Evolutionary conservation across 148 eudicot genomes (phyloP).

Genomic region (Rhododendron mucronatum): DNA sequence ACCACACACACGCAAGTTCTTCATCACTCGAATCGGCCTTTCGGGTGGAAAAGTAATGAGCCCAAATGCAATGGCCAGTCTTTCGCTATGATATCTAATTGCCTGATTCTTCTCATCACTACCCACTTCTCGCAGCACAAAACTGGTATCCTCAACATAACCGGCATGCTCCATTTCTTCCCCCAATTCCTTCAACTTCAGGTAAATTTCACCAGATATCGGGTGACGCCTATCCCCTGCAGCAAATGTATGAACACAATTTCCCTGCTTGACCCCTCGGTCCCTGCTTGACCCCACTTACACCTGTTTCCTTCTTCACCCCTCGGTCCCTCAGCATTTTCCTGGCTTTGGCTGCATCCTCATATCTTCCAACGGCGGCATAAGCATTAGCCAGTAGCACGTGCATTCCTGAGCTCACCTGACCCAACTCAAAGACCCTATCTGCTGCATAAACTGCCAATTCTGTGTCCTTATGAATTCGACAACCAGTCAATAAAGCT

Average conservation of each 20-base stretch:
- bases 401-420: constrained; percentile 66
- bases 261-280: constrained; percentile 71
- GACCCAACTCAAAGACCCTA: constrained; percentile 61
- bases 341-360: constrained; percentile 83
- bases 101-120: constrained; percentile 49
- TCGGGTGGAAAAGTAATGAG: constrained; percentile 59
- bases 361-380: constrained; percentile 72
- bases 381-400: constrained; percentile 69
- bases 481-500: constrained; percentile 75
- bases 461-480: constrained; percentile 56
- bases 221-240: constrained; percentile 66
- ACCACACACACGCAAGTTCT: constrained; percentile 86
- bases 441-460: constrained; percentile 85
- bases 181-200: constrained; percentile 63
- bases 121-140: constrained; percentile 67
- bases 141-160: constrained; percentile 76
- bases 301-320: constrained; percentile 77
- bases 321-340: constrained; percentile 72
- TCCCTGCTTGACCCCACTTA: constrained; percentile 96
- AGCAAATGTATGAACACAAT: constrained; percentile 57
- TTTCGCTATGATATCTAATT: constrained; percentile 74
- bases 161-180: constrained; percentile 68
- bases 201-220: constrained; percentile 45
- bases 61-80: constrained; percentile 81
- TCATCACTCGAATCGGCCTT: constrained; percentile 78